phyloP scores from a whole-genome alignment of 805 yeast species.

The Diddensiella santjacobensis region DNA sequence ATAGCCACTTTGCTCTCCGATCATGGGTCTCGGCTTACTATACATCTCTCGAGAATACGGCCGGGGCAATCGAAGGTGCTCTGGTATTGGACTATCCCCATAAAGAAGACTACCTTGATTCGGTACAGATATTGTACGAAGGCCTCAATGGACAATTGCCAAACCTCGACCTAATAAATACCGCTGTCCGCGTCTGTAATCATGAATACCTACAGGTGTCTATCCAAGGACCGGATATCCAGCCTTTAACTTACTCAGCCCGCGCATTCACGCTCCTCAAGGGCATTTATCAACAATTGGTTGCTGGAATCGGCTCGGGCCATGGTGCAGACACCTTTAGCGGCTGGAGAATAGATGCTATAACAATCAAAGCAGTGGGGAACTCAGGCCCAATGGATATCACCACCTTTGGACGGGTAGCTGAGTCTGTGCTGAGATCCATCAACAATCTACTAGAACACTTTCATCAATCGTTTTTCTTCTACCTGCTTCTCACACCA shows the following conservation, averaged over 20 bases:
- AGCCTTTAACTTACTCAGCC: conserved; percentile 36
- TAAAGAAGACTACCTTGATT: conserved; percentile 61
- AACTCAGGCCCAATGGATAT: conserved; percentile 62
- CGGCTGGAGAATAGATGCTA: conserved; percentile 93
- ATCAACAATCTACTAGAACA: conserved; percentile 90
- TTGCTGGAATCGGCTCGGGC: conserved; percentile 61
- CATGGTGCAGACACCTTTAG: conserved; percentile 88
- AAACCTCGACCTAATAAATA: conserved; percentile 81
- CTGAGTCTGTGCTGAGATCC: conserved; percentile 83
- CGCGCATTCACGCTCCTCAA: conserved; percentile 56
- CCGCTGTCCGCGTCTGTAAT: conserved; percentile 66
- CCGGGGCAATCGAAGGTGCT: conserved; percentile 92
- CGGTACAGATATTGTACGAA: conserved; percentile 70
- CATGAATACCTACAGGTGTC: conserved; percentile 73
- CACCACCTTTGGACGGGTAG: conserved; percentile 85
- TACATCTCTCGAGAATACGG: conserved; percentile 75
- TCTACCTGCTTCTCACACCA: conserved; percentile 79
- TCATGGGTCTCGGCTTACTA: conserved; percentile 96
- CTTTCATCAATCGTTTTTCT: conserved; percentile 95
- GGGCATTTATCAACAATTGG: conserved; percentile 66
- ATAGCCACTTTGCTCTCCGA: conserved; percentile 64
- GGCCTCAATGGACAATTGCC: conserved; percentile 97
- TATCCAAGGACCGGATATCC: conserved; percentile 46
- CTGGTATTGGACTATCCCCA: conserved; percentile 73
- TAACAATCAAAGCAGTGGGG: conserved; percentile 72